A percentile compares a stretch with the other conserved stretches of the same genome.
Evolutionary conservation across 2,329 filamentous ascomycete species (phyloP).

Genomic region (Sarocladium brachiariae): DNA sequence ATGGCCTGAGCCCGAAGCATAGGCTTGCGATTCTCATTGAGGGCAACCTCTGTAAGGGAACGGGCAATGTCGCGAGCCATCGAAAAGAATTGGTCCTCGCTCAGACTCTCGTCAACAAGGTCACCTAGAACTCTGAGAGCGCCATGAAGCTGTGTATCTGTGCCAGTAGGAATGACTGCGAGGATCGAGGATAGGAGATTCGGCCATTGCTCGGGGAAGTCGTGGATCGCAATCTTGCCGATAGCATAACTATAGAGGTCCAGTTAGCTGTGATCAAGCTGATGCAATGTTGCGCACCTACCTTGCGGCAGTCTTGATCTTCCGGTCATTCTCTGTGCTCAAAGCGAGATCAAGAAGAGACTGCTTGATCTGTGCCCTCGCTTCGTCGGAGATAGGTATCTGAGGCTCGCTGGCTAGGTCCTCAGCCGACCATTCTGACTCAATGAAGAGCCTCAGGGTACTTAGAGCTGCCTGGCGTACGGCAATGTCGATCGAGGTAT

Average conservation of each 20-base stretch:
- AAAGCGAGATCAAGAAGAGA: slow-evolving; percentile 72
- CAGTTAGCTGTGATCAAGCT: not conserved
- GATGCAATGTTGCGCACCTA: slow-evolving; percentile 35
- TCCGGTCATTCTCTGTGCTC: slow-evolving; percentile 67
- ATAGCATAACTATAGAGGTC: slow-evolving; percentile 55
- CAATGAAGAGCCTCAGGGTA: slow-evolving; percentile 74
- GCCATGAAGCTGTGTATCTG: slow-evolving; percentile 77
- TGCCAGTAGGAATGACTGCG: slow-evolving; percentile 66
- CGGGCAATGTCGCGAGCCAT: slow-evolving; percentile 82
- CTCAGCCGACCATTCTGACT: slow-evolving; percentile 73
- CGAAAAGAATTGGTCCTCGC: slow-evolving; percentile 89
- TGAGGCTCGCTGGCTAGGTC: slow-evolving; percentile 59
- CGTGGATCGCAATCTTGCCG: slow-evolving; percentile 86
- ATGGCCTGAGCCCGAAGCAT: slow-evolving; percentile 78
- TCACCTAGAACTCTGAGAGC: slow-evolving; percentile 82
- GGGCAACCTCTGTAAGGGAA: slow-evolving; percentile 74
- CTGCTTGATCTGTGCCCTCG: slow-evolving; percentile 66
- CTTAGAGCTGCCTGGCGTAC: slow-evolving; percentile 80
- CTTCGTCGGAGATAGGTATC: slow-evolving; percentile 63
- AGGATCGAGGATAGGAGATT: slow-evolving; percentile 75
- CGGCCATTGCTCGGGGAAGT: slow-evolving; percentile 96
- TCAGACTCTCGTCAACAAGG: slow-evolving; percentile 87
- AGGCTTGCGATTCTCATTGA: slow-evolving; percentile 66
- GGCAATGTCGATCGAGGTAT: slow-evolving; percentile 63
- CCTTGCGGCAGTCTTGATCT: slow-evolving; percentile 83